Conservation (phyloP, 2,329 filamentous ascomycete species). For the Colletotrichum sp. region DNA sequence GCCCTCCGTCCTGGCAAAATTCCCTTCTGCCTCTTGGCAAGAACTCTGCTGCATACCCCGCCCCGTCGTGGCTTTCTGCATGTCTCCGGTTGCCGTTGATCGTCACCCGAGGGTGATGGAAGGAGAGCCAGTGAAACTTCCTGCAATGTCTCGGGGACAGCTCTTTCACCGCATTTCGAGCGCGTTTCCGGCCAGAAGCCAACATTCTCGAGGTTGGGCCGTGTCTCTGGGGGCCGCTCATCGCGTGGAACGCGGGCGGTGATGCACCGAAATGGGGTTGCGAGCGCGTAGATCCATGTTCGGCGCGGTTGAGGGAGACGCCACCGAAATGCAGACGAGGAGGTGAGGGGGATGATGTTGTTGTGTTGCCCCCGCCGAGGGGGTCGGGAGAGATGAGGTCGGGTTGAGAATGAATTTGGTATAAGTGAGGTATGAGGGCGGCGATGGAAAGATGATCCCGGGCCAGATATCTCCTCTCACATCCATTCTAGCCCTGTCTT, state of each 20-base stretch:
- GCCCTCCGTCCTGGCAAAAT: neutral
- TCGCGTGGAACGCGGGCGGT: neutral
- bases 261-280: neutral
- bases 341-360: neutral
- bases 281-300: neutral
- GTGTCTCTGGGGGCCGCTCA: neutral
- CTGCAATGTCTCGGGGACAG: neutral
- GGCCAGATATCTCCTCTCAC: neutral
- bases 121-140: neutral
- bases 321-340: neutral
- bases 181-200: neutral
- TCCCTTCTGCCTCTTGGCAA: neutral
- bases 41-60: neutral
- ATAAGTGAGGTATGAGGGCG: neutral
- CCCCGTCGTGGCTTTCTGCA: neutral
- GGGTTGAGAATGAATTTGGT: neutral
- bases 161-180: neutral
- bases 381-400: neutral
- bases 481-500: neutral
- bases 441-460: neutral
- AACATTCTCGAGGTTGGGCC: neutral
- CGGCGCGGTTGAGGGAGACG: neutral
- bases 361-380: neutral
- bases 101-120: neutral
- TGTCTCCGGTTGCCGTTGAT: neutral